Evolutionary conservation across 2,329 filamentous ascomycete species (phyloP).

Genomic region (Lecanicillium sp.): DNA sequence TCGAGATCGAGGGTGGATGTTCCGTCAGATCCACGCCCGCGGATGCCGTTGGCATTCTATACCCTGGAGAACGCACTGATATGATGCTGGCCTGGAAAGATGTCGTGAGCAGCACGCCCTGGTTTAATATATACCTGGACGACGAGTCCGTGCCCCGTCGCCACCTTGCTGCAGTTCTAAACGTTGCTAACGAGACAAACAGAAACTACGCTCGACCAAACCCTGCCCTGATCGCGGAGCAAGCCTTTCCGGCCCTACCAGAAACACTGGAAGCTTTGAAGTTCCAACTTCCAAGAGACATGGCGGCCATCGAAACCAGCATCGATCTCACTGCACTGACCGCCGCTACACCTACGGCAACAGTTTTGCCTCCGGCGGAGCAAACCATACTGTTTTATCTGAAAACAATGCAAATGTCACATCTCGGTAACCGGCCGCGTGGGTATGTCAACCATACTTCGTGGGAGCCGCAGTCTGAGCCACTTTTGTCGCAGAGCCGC

Average conservation of each 20-base stretch:
- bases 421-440: slow-evolving; percentile 19
- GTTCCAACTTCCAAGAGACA: not conserved
- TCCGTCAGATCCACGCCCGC: slow-evolving; percentile 13
- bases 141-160: slow-evolving; percentile 19
- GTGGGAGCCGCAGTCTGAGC: slow-evolving; percentile 20
- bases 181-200: not conserved
- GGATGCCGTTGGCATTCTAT: slow-evolving; percentile 20
- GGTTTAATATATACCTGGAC: slow-evolving; percentile 21
- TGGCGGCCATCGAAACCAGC: not conserved
- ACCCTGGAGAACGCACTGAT: slow-evolving; percentile 22
- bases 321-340: not conserved
- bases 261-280: not conserved
- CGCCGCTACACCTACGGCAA: not conserved
- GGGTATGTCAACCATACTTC: slow-evolving; percentile 24
- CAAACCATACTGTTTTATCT: slow-evolving; percentile 21
- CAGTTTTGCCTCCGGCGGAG: slow-evolving; percentile 13
- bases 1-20: slow-evolving; percentile 20
- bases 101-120: slow-evolving; percentile 3
- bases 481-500: slow-evolving; percentile 18
- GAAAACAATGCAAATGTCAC: slow-evolving; percentile 20
- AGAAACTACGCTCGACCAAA: slow-evolving; percentile 22
- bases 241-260: slow-evolving; percentile 11
- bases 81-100: slow-evolving; percentile 18
- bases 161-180: not conserved
- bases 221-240: slow-evolving; percentile 9